Evolutionary conservation across 768 basidiomycete genomes (phyloP).

Genomic region (Lactifluus subvellereus): DNA sequence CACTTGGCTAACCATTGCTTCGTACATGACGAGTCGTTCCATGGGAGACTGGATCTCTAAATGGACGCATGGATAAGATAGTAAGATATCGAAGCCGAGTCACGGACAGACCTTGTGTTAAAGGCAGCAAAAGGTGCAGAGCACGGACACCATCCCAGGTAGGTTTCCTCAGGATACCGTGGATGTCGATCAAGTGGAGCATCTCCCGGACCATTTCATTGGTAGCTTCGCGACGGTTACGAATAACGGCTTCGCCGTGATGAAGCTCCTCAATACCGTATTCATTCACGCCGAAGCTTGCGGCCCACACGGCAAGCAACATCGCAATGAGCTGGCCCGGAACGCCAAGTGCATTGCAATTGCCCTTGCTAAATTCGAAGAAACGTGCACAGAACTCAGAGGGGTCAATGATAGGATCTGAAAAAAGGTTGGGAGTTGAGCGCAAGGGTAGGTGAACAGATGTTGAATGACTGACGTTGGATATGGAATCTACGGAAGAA

Average conservation of each 20-base stretch:
- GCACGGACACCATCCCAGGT: constrained; percentile 84
- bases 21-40: constrained; percentile 61
- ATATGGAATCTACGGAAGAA: constrained; percentile 83
- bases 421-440: neutral
- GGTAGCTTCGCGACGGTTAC: constrained; percentile 47
- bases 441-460: neutral
- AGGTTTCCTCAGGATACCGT: constrained; percentile 72
- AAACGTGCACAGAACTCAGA: constrained; percentile 74
- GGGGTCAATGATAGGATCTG: constrained; percentile 84
- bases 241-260: constrained; percentile 33
- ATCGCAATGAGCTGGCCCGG: constrained; percentile 75
- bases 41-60: constrained; percentile 41
- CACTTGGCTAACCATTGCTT: constrained; percentile 77
- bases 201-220: constrained; percentile 72
- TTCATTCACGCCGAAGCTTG: constrained; percentile 84
- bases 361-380: constrained; percentile 55
- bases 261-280: constrained; percentile 51
- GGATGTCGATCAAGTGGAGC: constrained; percentile 72
- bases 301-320: constrained; percentile 82
- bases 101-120: constrained; percentile 69
- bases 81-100: neutral
- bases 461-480: constrained; percentile 51
- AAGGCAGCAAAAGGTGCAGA: constrained; percentile 70
- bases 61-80: constrained; percentile 13
- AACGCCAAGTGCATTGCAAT: constrained; percentile 51